phyloP scores from a whole-genome alignment of 1,284 basidiomycete species.

The Somion occarium region DNA sequence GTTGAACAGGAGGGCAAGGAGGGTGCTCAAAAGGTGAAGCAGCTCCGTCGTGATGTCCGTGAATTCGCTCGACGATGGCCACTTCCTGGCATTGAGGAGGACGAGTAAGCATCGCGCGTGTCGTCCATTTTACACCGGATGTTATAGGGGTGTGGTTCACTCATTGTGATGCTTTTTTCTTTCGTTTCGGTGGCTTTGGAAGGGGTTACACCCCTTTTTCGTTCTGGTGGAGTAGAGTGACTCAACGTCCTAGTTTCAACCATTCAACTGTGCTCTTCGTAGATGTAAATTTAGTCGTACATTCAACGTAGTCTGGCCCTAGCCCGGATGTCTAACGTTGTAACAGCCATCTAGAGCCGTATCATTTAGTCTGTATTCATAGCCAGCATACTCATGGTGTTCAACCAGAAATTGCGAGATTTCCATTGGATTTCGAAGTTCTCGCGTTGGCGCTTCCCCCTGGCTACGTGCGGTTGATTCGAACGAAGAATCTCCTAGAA shows the following conservation, averaged over 20 bases:
- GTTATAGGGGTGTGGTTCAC: neutral
- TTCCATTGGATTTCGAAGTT: too few species aligned
- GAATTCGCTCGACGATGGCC: slow-evolving; percentile 87
- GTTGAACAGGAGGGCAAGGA: slow-evolving; percentile 66
- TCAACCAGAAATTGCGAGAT: neutral
- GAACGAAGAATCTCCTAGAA: too few species aligned
- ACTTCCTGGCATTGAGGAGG: slow-evolving; percentile 75
- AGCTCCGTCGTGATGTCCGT: slow-evolving; percentile 72
- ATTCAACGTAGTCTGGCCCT: too few species aligned
- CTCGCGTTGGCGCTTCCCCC: too few species aligned
- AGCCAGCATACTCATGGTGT: slow-evolving; percentile 1
- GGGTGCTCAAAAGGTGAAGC: slow-evolving; percentile 67
- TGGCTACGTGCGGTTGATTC: too few species aligned
- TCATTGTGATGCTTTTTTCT: neutral
- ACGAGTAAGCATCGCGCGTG: slow-evolving; percentile 32
- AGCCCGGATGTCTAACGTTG: slow-evolving; percentile 28
- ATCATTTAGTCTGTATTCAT: slow-evolving; percentile 6
- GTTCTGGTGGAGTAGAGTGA: neutral
- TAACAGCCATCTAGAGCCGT: slow-evolving; percentile 4
- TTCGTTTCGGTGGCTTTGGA: neutral
- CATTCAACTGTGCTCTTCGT: neutral
- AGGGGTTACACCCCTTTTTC: neutral
- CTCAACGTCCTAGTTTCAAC: slow-evolving; percentile 5
- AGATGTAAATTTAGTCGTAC: slow-evolving; percentile 34
- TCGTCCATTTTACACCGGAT: neutral